Evolutionary conservation across 306 rosid species (phyloP).

Genomic region (Trifolium fragiferum): DNA sequence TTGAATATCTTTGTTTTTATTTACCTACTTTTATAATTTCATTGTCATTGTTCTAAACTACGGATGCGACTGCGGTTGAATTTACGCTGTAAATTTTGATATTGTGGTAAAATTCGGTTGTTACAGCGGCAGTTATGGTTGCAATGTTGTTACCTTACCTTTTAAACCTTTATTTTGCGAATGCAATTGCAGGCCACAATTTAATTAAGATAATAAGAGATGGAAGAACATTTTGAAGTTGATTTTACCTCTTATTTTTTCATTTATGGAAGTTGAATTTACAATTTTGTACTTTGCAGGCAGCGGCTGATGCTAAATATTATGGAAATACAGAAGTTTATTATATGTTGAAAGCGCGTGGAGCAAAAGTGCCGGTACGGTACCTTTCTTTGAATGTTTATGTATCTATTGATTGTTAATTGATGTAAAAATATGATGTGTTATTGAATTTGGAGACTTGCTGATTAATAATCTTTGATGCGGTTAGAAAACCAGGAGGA

Average conservation of each 20-base stretch:
- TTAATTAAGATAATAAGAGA: not conserved
- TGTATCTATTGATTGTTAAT: not conserved
- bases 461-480: conserved; percentile 36
- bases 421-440: not conserved
- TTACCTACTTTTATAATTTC: not conserved
- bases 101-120: not conserved
- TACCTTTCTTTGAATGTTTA: conserved; percentile 24
- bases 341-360: conserved; percentile 84
- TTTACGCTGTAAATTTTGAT: not conserved
- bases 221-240: not conserved
- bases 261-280: conserved; percentile 17
- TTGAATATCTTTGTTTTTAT: not conserved
- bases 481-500: conserved; percentile 80
- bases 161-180: not conserved
- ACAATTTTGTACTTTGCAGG: conserved; percentile 54
- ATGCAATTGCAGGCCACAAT: not conserved
- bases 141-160: not conserved
- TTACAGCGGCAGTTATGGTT: not conserved
- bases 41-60: conserved; percentile 3
- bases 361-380: conserved; percentile 91
- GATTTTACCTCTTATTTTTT: not conserved
- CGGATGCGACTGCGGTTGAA: not conserved
- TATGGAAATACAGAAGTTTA: conserved; percentile 79
- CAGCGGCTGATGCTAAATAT: conserved; percentile 97
- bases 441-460: conserved; percentile 32